A percentile compares a stretch with the other conserved stretches of the same genome.
Conservation (phyloP, 345 rosid genomes). For the Combretum micranthum region DNA sequence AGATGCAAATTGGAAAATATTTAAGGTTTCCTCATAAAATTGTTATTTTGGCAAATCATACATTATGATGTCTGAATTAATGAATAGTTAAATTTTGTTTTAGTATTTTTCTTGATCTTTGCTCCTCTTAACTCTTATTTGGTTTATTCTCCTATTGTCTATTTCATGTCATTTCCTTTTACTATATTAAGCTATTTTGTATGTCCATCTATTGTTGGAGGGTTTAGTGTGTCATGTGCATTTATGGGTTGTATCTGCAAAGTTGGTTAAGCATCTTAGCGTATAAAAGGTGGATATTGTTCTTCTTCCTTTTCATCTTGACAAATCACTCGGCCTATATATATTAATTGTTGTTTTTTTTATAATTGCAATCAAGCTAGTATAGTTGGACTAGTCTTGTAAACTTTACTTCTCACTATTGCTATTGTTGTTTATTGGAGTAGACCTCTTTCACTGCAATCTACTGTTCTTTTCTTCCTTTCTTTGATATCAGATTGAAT, state of each 20-base stretch:
- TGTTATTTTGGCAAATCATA: no score
- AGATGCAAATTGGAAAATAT: no score
- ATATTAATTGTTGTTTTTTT: neutral
- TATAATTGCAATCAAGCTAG: conserved; percentile 82
- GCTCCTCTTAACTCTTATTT: no score
- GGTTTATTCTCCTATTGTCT: no score
- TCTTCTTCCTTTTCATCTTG: conserved; percentile 5
- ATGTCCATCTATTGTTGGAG: conserved; percentile 89
- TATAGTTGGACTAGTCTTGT: conserved; percentile 73
- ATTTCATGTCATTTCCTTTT: no score
- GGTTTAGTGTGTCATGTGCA: conserved; percentile 88
- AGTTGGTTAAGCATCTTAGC: conserved; percentile 63
- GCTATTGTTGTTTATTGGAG: conserved; percentile 77
- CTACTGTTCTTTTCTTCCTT: conserved; percentile 67
- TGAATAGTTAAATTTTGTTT: no score
- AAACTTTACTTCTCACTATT: conserved; percentile 68
- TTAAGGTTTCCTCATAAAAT: no score
- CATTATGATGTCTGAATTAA: neutral
- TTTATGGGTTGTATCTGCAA: conserved; percentile 81
- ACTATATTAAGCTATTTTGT: conserved; percentile 17
- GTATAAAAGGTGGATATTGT: conserved; percentile 48
- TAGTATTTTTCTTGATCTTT: no score
- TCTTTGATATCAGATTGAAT: conserved; percentile 52
- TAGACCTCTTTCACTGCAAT: conserved; percentile 57
- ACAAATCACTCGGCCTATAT: neutral